Percentiles rank a stretch among this genome's conserved stretches.
Conservation (phyloP, 208 protist species). For the Acanthamoeba sp. region DNA sequence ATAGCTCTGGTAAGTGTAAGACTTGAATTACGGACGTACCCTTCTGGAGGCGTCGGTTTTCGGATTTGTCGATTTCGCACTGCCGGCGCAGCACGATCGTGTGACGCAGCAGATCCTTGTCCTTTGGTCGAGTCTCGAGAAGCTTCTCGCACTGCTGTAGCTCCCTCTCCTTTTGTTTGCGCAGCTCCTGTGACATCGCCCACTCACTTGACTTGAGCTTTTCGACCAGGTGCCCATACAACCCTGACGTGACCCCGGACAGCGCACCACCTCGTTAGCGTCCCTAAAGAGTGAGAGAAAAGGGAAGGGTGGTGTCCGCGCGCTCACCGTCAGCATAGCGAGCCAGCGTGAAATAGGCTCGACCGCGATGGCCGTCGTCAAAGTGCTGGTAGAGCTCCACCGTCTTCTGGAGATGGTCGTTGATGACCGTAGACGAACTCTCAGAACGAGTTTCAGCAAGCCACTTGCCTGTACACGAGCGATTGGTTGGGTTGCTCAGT, state of each 20-base stretch:
- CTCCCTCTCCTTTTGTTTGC: constrained; percentile 72
- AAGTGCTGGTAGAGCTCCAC: constrained; percentile 73
- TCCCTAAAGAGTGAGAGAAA: too few relatives aligned
- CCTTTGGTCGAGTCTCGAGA: constrained; percentile 14
- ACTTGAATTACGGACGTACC: not conserved
- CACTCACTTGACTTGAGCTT: constrained; percentile 78
- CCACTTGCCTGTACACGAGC: constrained; percentile 79
- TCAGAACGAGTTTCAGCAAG: constrained; percentile 68
- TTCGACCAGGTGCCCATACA: constrained; percentile 73
- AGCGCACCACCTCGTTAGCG: too few relatives aligned
- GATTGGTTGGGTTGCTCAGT: too few relatives aligned
- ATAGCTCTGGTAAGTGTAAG: not conserved
- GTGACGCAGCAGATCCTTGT: constrained; percentile 63
- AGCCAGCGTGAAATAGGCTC: constrained; percentile 68
- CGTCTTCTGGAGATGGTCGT: constrained; percentile 71
- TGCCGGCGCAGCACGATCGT: constrained; percentile 36
- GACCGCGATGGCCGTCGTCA: constrained; percentile 41
- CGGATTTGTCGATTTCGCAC: constrained; percentile 72
- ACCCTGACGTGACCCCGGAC: too few relatives aligned
- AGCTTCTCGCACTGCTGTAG: constrained; percentile 56
- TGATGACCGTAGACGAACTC: constrained; percentile 60
- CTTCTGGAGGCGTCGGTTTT: constrained; percentile 29
- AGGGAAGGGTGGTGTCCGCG: not conserved
- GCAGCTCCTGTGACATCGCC: constrained; percentile 73
- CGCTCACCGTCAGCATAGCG: constrained; percentile 30